phyloP scores from a whole-genome alignment of 2,329 filamentous ascomycete genomes.

The Cordyceps tenuipes region DNA sequence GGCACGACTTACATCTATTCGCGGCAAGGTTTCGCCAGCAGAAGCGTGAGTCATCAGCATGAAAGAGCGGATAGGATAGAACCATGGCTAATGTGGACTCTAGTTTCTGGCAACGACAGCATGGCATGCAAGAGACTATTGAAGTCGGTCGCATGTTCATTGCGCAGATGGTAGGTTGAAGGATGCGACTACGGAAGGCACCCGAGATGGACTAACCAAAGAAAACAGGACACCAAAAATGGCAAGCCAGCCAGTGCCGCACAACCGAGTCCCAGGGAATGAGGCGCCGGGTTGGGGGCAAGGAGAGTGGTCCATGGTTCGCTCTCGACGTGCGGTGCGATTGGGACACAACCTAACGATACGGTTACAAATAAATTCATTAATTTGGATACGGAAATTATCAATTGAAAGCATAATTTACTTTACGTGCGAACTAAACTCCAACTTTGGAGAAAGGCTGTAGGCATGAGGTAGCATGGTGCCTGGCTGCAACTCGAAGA shows the following conservation, averaged over 20 bases:
- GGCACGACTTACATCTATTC: conserved; percentile 41
- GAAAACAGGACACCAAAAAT: not conserved
- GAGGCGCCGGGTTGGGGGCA: not conserved
- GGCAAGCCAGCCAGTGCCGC: not conserved
- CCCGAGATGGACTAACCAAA: not conserved
- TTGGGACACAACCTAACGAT: not conserved
- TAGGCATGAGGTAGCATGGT: not conserved
- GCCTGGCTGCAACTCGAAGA: not conserved
- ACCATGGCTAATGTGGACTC: conserved; percentile 16
- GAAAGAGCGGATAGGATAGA: not conserved
- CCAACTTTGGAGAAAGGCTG: not conserved
- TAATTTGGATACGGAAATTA: not conserved
- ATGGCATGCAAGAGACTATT: conserved; percentile 49
- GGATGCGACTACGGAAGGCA: not conserved
- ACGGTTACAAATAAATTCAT: not conserved
- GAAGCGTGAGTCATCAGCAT: conserved; percentile 32
- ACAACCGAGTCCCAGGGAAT: not conserved
- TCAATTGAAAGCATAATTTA: not conserved
- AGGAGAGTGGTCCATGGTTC: not conserved
- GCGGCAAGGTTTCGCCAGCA: conserved; percentile 42
- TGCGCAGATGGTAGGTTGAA: conserved; percentile 30
- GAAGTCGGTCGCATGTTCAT: conserved; percentile 48
- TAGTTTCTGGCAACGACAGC: conserved; percentile 56
- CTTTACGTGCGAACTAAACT: not conserved
- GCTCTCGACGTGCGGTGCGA: too few relatives aligned